These are phyloP conservation scores for Paramecium bursaria DNA, from an alignment of 73 alveolate species.

Conservation along the genomic window DNA sequence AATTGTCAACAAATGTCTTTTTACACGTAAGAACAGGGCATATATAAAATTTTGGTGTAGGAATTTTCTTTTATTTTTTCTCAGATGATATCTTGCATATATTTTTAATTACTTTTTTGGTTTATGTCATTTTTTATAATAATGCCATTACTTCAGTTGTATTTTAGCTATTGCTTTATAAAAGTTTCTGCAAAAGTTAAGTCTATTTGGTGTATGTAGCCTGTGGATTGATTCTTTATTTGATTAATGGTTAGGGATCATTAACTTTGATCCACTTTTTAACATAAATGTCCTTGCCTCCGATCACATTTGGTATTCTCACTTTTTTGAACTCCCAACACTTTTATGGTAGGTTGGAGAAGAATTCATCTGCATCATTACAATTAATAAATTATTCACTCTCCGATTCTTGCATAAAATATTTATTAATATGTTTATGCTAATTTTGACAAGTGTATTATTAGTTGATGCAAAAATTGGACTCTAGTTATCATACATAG, in stretches of 20 bases:
- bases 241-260: neutral
- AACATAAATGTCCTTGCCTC: constrained; percentile 23
- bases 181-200: constrained; percentile 9
- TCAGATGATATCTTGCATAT: neutral
- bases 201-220: neutral
- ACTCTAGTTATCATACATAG: constrained; percentile 65
- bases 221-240: constrained; percentile 14
- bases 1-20: constrained; percentile 91
- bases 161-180: neutral
- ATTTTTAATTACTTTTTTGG: constrained; percentile 4
- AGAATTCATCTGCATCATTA: constrained; percentile 61
- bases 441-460: too few relatives aligned
- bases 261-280: constrained; percentile 49
- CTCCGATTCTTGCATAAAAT: constrained; percentile 26
- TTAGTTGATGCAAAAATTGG: too few relatives aligned
- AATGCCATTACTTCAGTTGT: constrained; percentile 3
- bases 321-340: constrained; percentile 57
- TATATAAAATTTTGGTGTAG: constrained; percentile 76
- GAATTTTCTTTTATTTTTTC: neutral
- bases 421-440: too few relatives aligned
- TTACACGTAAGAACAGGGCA: constrained; percentile 95
- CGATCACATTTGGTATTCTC: constrained; percentile 46
- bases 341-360: constrained; percentile 25
- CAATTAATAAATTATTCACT: constrained; percentile 36
- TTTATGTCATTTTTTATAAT: constrained; percentile 44